These are phyloP conservation scores for Pichia exigua DNA, from an alignment of 805 yeast species.

Conservation along the genomic window DNA sequence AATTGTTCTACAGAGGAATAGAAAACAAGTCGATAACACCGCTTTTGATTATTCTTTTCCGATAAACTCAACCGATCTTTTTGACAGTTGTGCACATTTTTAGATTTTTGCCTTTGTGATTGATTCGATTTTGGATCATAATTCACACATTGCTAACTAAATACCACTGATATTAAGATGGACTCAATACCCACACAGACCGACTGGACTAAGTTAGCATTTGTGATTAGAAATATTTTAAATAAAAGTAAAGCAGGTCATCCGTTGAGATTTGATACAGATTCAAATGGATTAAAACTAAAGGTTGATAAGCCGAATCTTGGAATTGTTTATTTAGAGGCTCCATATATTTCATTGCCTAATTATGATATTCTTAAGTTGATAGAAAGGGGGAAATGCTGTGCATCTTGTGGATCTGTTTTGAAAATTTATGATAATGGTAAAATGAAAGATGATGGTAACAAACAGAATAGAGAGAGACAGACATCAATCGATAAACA, in stretches of 20 bases:
- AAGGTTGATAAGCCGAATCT: constrained; percentile 7
- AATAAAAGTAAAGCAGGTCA: constrained; percentile 7
- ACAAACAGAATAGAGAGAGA: constrained; percentile 10
- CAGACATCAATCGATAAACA: constrained; percentile 19
- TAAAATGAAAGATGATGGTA: constrained; percentile 16
- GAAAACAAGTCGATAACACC: no score
- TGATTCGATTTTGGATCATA: background rate
- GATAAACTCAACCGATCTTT: background rate
- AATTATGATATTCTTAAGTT: constrained; percentile 20
- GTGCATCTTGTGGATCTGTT: constrained; percentile 27
- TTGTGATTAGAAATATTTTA: constrained; percentile 4
- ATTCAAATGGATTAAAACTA: constrained; percentile 2
- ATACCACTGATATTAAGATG: background rate
- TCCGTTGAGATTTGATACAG: constrained; percentile 5
- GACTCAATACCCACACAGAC: background rate
- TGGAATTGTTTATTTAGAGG: constrained; percentile 22
- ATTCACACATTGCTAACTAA: background rate
- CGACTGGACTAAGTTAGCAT: background rate
- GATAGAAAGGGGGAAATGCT: constrained; percentile 25
- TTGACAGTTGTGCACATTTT: background rate
- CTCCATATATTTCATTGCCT: constrained; percentile 25
- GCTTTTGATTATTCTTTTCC: background rate
- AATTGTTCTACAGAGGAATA: no score
- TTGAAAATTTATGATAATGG: constrained; percentile 27
- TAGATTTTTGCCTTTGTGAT: background rate